Conservation (phyloP, 306 rosid species). For the Inga leiocalycina region DNA sequence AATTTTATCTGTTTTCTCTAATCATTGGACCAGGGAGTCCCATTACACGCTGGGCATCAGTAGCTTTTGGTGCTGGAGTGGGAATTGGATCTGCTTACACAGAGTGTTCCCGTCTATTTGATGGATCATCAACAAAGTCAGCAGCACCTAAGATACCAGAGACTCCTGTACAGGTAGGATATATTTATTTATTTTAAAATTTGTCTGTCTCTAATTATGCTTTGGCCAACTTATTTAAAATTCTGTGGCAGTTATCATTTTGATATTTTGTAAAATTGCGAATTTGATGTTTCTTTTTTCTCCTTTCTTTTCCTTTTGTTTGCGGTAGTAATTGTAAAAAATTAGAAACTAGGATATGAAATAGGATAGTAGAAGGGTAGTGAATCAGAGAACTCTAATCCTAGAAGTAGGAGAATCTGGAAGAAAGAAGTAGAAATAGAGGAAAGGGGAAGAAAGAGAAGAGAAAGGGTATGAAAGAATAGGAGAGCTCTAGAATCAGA, state of each 20-base stretch:
- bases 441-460: too few relatives aligned
- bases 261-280: not conserved
- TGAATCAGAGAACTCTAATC: too few relatives aligned
- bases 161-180: constrained; percentile 47
- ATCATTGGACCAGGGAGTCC: constrained; percentile 70
- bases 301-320: not conserved
- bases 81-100: constrained; percentile 89
- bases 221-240: not conserved
- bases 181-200: not conserved
- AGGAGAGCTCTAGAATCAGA: too few relatives aligned
- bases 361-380: too few relatives aligned
- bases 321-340: not conserved
- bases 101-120: constrained; percentile 68
- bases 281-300: not conserved
- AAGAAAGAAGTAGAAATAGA: too few relatives aligned
- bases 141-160: constrained; percentile 40
- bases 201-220: not conserved
- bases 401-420: too few relatives aligned
- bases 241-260: not conserved
- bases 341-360: too few relatives aligned
- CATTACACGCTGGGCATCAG: constrained; percentile 83
- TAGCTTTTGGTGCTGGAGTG: constrained; percentile 89
- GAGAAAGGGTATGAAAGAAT: too few relatives aligned
- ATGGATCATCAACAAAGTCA: constrained; percentile 56
- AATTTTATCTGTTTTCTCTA: constrained; percentile 20